phyloP scores from a whole-genome alignment of 2,329 filamentous ascomycete genomes.

The Pestalotiopsis sp. region DNA sequence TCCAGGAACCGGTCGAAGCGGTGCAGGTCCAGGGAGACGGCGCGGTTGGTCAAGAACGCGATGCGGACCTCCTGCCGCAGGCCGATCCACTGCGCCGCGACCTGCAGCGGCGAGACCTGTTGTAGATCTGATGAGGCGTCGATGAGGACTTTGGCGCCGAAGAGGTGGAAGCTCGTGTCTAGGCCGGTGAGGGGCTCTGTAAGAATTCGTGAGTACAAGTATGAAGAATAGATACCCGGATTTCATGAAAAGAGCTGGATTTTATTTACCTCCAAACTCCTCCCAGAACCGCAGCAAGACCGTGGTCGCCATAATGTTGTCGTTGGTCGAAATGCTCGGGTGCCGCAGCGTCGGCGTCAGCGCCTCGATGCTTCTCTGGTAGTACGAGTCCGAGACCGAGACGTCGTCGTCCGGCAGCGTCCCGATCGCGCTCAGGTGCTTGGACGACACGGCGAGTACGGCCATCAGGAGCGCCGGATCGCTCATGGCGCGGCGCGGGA shows the following conservation, averaged over 20 bases:
- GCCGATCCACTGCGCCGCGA: neutral
- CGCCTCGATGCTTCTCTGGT: neutral
- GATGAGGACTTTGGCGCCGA: neutral
- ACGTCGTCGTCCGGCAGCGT: neutral
- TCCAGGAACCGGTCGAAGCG: neutral
- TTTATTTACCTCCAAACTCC: neutral
- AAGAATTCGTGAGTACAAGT: neutral
- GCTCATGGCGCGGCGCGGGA: neutral
- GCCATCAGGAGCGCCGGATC: neutral
- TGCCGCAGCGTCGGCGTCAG: neutral
- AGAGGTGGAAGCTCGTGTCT: neutral
- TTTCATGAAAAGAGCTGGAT: neutral
- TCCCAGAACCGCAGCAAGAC: neutral
- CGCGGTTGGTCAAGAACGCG: neutral
- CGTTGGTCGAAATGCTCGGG: neutral
- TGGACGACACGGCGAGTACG: neutral
- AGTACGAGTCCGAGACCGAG: neutral
- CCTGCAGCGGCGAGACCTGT: neutral
- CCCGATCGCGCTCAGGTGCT: neutral
- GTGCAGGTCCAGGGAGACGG: neutral
- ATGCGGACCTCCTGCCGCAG: neutral
- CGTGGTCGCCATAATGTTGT: neutral
- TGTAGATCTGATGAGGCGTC: neutral
- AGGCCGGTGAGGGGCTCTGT: neutral
- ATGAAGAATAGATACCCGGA: neutral